These are phyloP conservation scores for Epipyxis sp. DNA, from an alignment of 108 stramenopile species.

Conservation along the genomic window DNA sequence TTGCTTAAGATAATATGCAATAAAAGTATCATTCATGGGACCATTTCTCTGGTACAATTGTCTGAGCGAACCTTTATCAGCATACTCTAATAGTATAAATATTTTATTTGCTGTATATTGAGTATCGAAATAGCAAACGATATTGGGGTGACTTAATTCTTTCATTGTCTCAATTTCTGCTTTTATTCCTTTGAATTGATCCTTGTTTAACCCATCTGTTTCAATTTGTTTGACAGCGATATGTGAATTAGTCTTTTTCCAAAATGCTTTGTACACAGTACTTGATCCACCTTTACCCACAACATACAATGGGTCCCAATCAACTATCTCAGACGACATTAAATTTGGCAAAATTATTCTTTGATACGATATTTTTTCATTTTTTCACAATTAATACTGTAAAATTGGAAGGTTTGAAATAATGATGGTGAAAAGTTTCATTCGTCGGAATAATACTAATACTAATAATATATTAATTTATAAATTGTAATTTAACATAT, in stretches of 20 bases:
- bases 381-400: too few relatives aligned
- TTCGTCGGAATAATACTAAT: too few relatives aligned
- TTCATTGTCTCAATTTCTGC: constrained; percentile 31
- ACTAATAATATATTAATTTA: too few relatives aligned
- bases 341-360: background rate
- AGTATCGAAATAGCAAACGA: background rate
- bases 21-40: background rate
- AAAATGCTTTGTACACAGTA: constrained; percentile 12
- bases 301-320: background rate
- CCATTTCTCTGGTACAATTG: background rate
- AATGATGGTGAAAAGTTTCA: too few relatives aligned
- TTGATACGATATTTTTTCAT: too few relatives aligned
- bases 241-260: background rate
- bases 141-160: constrained; percentile 18
- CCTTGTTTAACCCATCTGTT: background rate
- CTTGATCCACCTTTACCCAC: constrained; percentile 25
- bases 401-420: too few relatives aligned
- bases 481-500: too few relatives aligned
- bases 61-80: constrained; percentile 11
- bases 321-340: too few relatives aligned
- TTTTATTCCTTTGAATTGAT: constrained; percentile 9
- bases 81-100: constrained; percentile 24
- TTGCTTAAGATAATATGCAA: background rate
- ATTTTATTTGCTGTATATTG: background rate
- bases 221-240: constrained; percentile 20